Evolutionary conservation across 129 eudicot genomes (phyloP), one percentile per base, ranked within the genome.

Genomic region (Flaveria ramosissima): DNA sequence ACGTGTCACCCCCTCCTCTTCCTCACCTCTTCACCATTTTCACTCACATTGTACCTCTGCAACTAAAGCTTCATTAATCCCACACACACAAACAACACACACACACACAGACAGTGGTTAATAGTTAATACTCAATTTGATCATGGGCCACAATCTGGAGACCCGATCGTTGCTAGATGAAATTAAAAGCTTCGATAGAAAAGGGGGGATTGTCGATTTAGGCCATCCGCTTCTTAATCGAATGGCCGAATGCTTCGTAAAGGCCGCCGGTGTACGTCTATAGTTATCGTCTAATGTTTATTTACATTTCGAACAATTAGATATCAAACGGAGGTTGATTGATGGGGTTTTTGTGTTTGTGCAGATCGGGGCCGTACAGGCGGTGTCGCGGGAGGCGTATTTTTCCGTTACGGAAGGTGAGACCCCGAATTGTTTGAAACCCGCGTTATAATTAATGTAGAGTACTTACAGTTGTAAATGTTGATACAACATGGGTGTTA

Each of bases 171-270:
- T 90, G 80, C 9, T 92, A 24, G 96, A 93, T 84, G 98, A 93
- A 75, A 74, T 90, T 1, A 77, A 89, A 24, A 75, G 85, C 82
- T 88, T 82, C 36, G 92, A 93, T 51, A 93, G 87, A 72, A 84
- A 78, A 2, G 86, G 88, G 0, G 92, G 91, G 2, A 52, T 83
- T 4, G 84, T 90, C 56, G 98, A 90, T 80, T 83, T 93, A 9
- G 98, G 98, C 9, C 98, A 93, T 24, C 98, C 98, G 56, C 95
- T 93, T 19, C 98, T 93, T 23, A 93, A 93, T 71, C 98, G 97
- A 43, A 77, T 93, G 80, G 85, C 96, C 52, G 96, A 93, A 67
- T 83, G 88, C 77, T 93, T 93, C 80, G 82, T 90, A 75, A 93
- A 86, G 70, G 96, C 98, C 60, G 97, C 98, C 60, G 97, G 96